Base-by-base conservation (phyloP, 2,329 filamentous ascomycete species). In the Neopestalotiopsis sp. region DNA sequence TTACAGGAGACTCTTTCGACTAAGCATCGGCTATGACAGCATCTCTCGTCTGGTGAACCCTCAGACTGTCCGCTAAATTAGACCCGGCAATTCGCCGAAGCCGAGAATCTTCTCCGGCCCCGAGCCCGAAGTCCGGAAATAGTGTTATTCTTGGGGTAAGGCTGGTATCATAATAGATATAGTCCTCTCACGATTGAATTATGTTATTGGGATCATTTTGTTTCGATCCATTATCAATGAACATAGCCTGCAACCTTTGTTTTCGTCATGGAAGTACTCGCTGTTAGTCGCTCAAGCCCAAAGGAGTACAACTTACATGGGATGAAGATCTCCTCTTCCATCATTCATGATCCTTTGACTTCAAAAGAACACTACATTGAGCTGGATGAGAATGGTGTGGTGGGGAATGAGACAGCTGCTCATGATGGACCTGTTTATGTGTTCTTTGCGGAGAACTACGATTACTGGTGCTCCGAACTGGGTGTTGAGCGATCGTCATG, bases 371-470 rank as follows among this genome's bases (percentile, higher is more conserved):
- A 75, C 34, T 74, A 71, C 58, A 74, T 76, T 61, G 71, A 74
- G 34, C 17, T 76, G 7, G 60, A 75, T 56, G 71, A 71, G 40
- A 58, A 57, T 6, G 74, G 74, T 3, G 56, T 75, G 10, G 12
- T 72, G 1, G 61, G 45, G 10, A 75, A 75, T 63, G 59, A 69
- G 34, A 68, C 71, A 17, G 74, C 74, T 13, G 72, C 71, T n/a
- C 73, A 75, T 61, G 73, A 75, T 42, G 74, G 74, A 2, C 73
- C 72, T 1, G 72, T 76, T 14, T 75, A 74, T 42, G 68, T 71
- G 10, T 72, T 71, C 66, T 74, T 75, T 20, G 72, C 71, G 13
- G 74, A 76, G 67, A 70, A 75, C 56, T 76, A 76, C 65, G 74
- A 75, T 59, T 70, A 75, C 52, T 76, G 74, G 74, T 72, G 70